Evolutionary conservation across 805 yeast species (phyloP).

Genomic region (Saccharomycopsis sp.): DNA sequence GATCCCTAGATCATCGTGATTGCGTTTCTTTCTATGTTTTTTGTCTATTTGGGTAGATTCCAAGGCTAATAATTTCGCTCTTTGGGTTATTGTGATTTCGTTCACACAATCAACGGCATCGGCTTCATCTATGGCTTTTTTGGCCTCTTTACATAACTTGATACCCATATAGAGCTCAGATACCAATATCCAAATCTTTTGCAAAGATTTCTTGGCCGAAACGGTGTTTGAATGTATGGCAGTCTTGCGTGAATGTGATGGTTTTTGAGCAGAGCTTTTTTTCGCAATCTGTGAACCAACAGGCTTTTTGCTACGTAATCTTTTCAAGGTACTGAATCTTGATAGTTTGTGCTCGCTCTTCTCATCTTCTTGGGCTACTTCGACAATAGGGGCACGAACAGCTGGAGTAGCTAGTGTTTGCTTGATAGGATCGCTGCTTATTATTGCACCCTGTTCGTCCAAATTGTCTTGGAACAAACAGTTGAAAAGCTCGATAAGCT

Average conservation of each 20-base stretch:
- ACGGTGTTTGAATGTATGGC: conserved; percentile 21
- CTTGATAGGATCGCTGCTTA: conserved; percentile 4
- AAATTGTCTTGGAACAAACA: conserved; percentile 37
- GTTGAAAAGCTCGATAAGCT: conserved; percentile 53
- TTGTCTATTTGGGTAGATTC: conserved; percentile 28
- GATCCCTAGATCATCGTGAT: not conserved
- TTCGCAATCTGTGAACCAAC: too few species aligned
- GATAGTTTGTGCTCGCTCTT: not conserved
- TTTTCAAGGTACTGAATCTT: conserved; percentile 12
- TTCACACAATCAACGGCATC: conserved; percentile 42
- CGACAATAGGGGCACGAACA: not conserved
- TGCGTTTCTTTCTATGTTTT: conserved; percentile 25
- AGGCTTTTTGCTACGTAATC: not conserved
- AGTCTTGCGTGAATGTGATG: conserved; percentile 18
- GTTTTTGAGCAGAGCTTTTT: too few species aligned
- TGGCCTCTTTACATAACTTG: conserved; percentile 52
- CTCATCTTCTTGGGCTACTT: not conserved
- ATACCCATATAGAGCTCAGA: conserved; percentile 55
- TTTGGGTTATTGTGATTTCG: conserved; percentile 14
- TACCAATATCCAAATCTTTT: conserved; percentile 70
- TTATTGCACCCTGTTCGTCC: not conserved
- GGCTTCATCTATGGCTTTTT: conserved; percentile 69
- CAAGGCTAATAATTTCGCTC: conserved; percentile 6
- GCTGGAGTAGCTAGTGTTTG: not conserved
- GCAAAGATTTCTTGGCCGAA: conserved; percentile 38